phyloP scores from a whole-genome alignment of 2,329 filamentous ascomycete genomes.

The Aureobasidium sp. region DNA sequence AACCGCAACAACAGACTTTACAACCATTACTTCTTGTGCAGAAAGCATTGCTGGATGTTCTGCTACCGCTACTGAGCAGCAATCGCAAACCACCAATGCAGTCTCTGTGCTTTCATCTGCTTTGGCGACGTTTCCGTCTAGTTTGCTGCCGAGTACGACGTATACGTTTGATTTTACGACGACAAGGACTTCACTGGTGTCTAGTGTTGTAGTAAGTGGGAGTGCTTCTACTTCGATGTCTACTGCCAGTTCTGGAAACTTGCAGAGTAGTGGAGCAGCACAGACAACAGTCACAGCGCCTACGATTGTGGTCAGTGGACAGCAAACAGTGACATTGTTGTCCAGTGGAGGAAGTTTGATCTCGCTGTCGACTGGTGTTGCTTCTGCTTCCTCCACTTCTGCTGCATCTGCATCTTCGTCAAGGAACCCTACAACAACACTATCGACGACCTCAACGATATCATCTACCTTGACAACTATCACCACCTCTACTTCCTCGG shows the following conservation, averaged over 20 bases:
- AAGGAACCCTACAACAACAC: neutral
- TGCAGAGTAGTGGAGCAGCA: neutral
- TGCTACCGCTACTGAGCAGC: neutral
- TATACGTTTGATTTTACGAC: neutral
- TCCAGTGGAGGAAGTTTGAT: neutral
- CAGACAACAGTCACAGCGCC: neutral
- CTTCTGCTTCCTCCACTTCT: neutral
- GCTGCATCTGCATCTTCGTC: neutral
- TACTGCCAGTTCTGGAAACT: neutral
- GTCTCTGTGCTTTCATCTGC: conserved; percentile 14
- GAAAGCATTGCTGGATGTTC: too few species aligned
- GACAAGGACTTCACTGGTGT: neutral
- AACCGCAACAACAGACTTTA: conserved; percentile 7
- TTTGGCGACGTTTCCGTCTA: conserved; percentile 9
- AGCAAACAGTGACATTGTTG: neutral
- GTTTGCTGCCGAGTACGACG: neutral
- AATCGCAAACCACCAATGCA: conserved; percentile 10
- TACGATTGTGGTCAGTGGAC: neutral
- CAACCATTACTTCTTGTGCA: conserved; percentile 6
- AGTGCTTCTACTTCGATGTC: neutral
- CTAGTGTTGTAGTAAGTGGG: neutral
- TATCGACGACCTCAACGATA: neutral
- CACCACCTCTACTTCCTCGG: too few species aligned
- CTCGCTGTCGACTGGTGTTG: neutral
- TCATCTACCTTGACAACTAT: neutral